Percentiles rank a stretch among this genome's conserved stretches.
Evolutionary conservation across 805 yeast species (phyloP).

Genomic region (Saturnispora galanensis): DNA sequence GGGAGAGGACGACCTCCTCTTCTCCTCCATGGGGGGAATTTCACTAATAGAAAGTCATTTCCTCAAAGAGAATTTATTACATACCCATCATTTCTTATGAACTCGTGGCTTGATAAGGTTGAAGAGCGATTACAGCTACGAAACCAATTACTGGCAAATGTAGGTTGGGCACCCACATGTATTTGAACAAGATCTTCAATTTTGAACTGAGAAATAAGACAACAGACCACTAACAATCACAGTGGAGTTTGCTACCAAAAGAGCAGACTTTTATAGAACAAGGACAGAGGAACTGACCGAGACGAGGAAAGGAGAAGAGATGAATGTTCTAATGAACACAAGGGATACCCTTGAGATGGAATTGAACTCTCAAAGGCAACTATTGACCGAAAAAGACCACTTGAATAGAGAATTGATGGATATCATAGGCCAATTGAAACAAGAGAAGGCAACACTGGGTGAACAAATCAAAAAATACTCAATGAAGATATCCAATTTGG

Average conservation of each 20-base stretch:
- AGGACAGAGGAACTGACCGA: not conserved
- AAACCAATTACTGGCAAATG: too few species aligned
- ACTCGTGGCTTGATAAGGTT: too few species aligned
- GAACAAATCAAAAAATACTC: slow-evolving; percentile 10
- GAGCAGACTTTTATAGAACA: not conserved
- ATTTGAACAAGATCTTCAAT: not conserved
- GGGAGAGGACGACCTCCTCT: too few species aligned
- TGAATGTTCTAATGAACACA: not conserved
- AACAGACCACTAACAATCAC: not conserved
- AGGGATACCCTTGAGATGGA: slow-evolving; percentile 1
- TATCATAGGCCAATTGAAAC: slow-evolving; percentile 6
- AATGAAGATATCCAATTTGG: slow-evolving; percentile 20
- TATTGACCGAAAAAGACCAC: slow-evolving; percentile 6
- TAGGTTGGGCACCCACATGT: not conserved
- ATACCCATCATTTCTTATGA: too few species aligned
- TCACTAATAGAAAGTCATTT: too few species aligned
- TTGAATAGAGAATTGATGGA: slow-evolving; percentile 10
- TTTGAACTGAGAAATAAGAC: too few species aligned
- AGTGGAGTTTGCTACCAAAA: not conserved
- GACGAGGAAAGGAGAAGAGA: not conserved
- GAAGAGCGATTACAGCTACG: too few species aligned
- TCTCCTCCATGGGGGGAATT: too few species aligned
- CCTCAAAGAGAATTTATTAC: too few species aligned
- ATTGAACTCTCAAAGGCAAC: slow-evolving; percentile 1
- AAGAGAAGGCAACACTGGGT: slow-evolving; percentile 9